Base-by-base conservation (phyloP, 345 rosid genomes). In the Eucalyptus camaldulensis region DNA sequence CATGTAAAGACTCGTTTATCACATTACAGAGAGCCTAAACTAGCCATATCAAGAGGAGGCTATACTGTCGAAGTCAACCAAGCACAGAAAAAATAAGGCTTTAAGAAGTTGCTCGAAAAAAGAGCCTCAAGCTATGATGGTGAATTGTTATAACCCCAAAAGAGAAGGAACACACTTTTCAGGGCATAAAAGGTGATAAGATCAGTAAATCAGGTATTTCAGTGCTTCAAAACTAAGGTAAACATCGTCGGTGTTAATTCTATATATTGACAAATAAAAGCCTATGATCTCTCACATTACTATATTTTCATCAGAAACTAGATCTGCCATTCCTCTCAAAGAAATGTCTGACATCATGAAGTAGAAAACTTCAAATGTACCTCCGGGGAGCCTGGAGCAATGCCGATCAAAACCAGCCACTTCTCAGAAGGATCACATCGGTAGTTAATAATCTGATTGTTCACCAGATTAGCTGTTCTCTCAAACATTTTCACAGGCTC, bases 401-500 rank as follows among this genome's bases (percentile, higher is more conserved):
- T 98, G 91, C 99, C 99, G 93, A 98, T 93, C 94, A 97, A 92
- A 89, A 98, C 99, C 91, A 98, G 91, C 99, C 99, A 98, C 91
- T 98, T 98, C 94, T 96, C 99, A 29, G 96, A 91, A 86, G 98
- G 97, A 88, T 97, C 99, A 92, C 99, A 98, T 90, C 95, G 94
- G 88, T 98, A 98, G 93, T 98, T 98, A 76, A 98, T 98, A 87
- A 98, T 96, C 94, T 98, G 99, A 94, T 96, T 98, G 95, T 93
- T 98, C 85, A 89, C 92, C 95, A 98, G 92, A 92, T 98, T 98
- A 87, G 99, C 97, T 25, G 99, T 95, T 92, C 99, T 96, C 58
- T 98, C 99, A 90, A 98, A 98, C 97, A 97, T 93, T 94, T 98
- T 98, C 86, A 94, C 94, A 88, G 99, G 99, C 89, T 96, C 99